Evolutionary conservation across 116 monocot species (phyloP).

Genomic region (Phalaenopsis hybrid): DNA sequence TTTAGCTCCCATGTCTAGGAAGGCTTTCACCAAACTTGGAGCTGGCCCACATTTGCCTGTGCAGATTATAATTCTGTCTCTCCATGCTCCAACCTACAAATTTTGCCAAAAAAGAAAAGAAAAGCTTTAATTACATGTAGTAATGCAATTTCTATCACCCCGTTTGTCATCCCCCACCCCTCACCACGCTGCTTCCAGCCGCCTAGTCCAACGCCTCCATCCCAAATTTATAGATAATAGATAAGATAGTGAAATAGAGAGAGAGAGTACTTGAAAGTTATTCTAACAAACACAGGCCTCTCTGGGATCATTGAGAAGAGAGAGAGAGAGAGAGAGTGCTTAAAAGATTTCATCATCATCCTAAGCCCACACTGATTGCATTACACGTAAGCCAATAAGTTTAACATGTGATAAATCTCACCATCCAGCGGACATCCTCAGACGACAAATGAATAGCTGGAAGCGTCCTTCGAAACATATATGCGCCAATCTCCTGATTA

Average conservation of each 20-base stretch:
- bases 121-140: background rate
- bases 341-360: background rate
- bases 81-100: slow-evolving; percentile 84
- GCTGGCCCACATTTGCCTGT: slow-evolving; percentile 66
- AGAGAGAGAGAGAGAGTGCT: no score
- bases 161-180: no score
- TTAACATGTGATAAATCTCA: slow-evolving; percentile 16
- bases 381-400: background rate
- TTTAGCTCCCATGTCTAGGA: slow-evolving; percentile 88
- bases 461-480: slow-evolving; percentile 92
- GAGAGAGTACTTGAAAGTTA: no score
- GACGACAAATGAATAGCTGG: slow-evolving; percentile 81
- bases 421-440: slow-evolving; percentile 96
- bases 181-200: no score
- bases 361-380: background rate
- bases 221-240: no score
- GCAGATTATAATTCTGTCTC: slow-evolving; percentile 80
- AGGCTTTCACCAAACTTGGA: slow-evolving; percentile 63
- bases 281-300: no score
- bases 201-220: no score
- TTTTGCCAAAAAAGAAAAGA: background rate
- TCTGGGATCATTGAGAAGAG: no score
- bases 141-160: no score
- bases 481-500: slow-evolving; percentile 96
- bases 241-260: no score